Conservation (phyloP, 2,329 filamentous ascomycete genomes). For the Penicillium sp. region DNA sequence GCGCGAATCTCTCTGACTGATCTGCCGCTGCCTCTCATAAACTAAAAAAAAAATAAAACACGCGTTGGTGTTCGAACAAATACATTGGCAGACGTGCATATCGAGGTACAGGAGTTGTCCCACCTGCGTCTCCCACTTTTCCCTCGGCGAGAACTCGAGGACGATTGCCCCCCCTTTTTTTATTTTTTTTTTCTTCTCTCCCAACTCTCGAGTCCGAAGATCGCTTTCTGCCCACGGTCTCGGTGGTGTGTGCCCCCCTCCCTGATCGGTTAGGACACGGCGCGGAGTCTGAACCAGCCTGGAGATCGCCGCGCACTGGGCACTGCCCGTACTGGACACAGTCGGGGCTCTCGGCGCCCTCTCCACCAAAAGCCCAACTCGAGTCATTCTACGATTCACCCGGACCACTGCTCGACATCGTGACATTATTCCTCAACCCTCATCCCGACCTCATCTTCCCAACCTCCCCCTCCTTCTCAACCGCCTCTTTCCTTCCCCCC, state of each 20-base stretch:
- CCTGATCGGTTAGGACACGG: background rate
- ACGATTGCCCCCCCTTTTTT: too few relatives aligned
- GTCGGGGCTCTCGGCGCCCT: too few relatives aligned
- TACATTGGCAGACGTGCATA: background rate
- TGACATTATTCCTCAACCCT: conserved; percentile 15
- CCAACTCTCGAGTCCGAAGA: background rate
- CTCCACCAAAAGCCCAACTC: background rate
- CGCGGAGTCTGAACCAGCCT: too few relatives aligned
- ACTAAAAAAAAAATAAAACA: too few relatives aligned
- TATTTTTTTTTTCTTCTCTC: background rate
- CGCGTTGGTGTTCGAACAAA: background rate
- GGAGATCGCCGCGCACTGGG: background rate
- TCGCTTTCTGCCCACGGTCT: background rate
- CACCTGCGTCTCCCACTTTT: background rate
- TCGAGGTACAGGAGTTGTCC: background rate
- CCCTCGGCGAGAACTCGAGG: too few relatives aligned
- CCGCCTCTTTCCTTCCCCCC: conserved; percentile 2
- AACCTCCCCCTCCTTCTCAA: conserved; percentile 5
- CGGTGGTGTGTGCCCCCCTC: background rate
- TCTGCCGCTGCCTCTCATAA: too few relatives aligned
- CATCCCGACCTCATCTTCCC: conserved; percentile 9
- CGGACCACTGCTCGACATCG: conserved; percentile 12
- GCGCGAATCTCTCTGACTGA: too few relatives aligned
- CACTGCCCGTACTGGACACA: background rate
- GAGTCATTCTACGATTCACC: background rate